Evolutionary conservation across 768 basidiomycete genomes (phyloP), one percentile per base, ranked within the genome.

Genomic region (Boletus subparvulus): DNA sequence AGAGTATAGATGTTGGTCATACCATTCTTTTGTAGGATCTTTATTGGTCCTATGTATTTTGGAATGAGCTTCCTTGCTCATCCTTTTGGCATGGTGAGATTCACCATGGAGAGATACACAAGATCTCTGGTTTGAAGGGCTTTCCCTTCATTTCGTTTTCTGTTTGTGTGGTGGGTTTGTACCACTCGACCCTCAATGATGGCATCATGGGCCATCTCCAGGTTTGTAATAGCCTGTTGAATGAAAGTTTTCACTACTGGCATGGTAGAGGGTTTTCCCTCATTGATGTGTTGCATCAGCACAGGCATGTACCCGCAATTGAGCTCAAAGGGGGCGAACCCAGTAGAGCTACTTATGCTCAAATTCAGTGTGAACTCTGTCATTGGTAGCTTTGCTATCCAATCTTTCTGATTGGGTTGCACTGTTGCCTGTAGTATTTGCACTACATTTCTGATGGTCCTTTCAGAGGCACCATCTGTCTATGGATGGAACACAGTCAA

Each of bases 321-420:
- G 21, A 21, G 21, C 21, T 49, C 4, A 9, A 55, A 55, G 1
- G 12, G 42, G 0, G 24, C 2, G 1, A 43, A 50, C 1, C 42
- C 17, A 0, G 26, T 55, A 0, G 42, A 55, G 14, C 32, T 37
- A 21, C 48, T 50, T 4, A 49, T 39, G 36, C 41, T 49, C 14
- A 68, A 68, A 10, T 52, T 52, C 14, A 44, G 21, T 0, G 41
- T 2, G 4, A 42, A 24, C 21, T 42, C 17, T 1, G 4, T 32
- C n/a, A 46, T 46, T 0, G 6, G 52, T 6, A 76, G 41, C 30
- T 59, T 52, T 0, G 14, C 5, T 0, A 59, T 64, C 75, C 73
- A 77, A 32, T 71, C 66, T 0, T 6, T 35, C 7, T 54, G 43
- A 6, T 56, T 9, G 4, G 40, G 40, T n/a, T 30, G 28, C 2